These are phyloP conservation scores for Dictyophora rubrovolvata DNA, from an alignment of 768 basidiomycete genomes.

Conservation along the genomic window DNA sequence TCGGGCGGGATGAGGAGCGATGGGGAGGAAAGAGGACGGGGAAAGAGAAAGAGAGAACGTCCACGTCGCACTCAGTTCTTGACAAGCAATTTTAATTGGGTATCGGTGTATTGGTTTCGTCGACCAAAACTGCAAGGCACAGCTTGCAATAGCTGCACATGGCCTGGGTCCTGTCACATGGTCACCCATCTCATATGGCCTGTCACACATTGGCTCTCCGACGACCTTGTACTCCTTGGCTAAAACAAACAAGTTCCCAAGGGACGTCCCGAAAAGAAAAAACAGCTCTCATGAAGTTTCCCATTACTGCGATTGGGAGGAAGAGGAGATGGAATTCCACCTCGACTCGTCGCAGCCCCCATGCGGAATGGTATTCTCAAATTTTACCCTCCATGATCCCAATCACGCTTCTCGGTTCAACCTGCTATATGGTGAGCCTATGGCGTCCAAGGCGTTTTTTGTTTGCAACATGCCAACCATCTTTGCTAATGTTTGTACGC, in stretches of 20 bases:
- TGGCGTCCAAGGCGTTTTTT: neutral
- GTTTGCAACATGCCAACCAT: conserved; percentile 1
- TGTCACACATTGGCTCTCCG: too few species aligned
- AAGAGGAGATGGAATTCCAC: conserved; percentile 19
- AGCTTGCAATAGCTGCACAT: too few species aligned
- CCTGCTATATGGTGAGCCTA: conserved; percentile 57
- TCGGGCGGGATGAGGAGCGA: conserved; percentile 13
- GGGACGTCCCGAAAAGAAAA: neutral
- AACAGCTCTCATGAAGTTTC: neutral
- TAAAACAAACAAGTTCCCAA: neutral
- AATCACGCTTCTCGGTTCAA: conserved; percentile 66
- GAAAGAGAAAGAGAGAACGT: neutral
- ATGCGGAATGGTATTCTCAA: conserved; percentile 59
- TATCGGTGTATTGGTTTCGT: too few species aligned
- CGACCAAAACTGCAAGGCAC: too few species aligned
- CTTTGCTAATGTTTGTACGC: neutral
- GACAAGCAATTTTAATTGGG: too few species aligned
- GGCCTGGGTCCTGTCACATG: too few species aligned
- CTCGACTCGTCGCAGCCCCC: conserved; percentile 23
- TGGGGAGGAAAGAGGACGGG: conserved; percentile 8
- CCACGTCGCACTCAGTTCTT: neutral
- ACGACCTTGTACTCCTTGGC: too few species aligned
- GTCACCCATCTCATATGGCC: too few species aligned
- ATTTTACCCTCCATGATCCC: conserved; percentile 72
- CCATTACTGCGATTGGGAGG: neutral